Evolutionary conservation across 2,329 filamentous ascomycete genomes (phyloP).

Genomic region (Ascochyta fabae): DNA sequence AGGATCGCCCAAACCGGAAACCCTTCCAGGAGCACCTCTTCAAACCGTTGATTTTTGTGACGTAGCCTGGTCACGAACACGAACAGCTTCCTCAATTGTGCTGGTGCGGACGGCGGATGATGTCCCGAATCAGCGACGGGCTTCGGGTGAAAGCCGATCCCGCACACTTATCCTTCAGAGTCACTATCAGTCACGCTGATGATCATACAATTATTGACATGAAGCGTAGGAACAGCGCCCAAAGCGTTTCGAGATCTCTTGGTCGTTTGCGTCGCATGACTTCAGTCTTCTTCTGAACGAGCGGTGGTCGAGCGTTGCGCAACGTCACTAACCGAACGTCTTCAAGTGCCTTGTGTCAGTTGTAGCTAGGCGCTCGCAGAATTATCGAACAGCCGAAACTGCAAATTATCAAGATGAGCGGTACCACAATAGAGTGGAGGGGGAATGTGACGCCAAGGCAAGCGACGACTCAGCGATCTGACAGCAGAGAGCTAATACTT

Average conservation of each 20-base stretch:
- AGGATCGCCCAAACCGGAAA: not conserved
- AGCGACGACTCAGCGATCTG: not conserved
- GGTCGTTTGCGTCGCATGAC: not conserved
- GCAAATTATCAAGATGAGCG: conserved; percentile 13
- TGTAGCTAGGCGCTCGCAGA: not conserved
- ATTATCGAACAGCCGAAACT: not conserved
- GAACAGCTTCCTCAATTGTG: not conserved
- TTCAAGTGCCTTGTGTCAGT: not conserved
- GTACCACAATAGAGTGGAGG: not conserved
- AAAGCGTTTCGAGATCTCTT: not conserved
- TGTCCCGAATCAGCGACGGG: conserved; percentile 21
- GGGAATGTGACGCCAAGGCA: conserved; percentile 15
- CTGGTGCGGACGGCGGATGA: conserved; percentile 12
- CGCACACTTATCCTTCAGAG: conserved; percentile 17
- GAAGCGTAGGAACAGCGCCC: not conserved
- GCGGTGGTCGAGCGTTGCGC: not conserved
- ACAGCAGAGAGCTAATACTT: not conserved
- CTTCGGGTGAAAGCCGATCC: conserved; percentile 39
- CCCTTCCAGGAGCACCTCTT: not conserved
- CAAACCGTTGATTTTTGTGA: not conserved
- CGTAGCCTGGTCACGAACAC: not conserved
- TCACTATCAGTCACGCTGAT: conserved; percentile 27
- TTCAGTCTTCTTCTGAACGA: not conserved
- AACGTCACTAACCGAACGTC: not conserved
- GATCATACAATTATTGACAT: conserved; percentile 22